Evolutionary conservation across 1,284 basidiomycete species (phyloP).

Genomic region (Tausonia pullulans): DNA sequence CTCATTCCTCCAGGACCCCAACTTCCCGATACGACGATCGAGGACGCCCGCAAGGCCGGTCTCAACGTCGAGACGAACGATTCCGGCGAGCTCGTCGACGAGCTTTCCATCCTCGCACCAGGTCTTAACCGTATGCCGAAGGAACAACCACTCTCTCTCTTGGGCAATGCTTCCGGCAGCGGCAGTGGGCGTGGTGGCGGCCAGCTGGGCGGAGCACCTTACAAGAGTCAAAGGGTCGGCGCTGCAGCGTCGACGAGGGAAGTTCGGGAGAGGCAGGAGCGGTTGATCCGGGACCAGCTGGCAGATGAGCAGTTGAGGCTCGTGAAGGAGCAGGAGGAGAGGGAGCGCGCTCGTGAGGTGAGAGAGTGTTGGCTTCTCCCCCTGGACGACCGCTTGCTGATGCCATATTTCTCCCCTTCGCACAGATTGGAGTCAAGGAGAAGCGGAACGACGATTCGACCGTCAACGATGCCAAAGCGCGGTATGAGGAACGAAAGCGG

Average conservation of each 20-base stretch:
- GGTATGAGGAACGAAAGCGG: constrained; percentile 69
- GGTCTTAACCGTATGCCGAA: constrained; percentile 66
- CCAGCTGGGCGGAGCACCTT: too few relatives aligned
- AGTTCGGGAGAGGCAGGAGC: constrained; percentile 63
- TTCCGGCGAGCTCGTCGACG: constrained; percentile 94
- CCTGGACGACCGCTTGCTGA: too few relatives aligned
- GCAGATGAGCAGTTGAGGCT: constrained; percentile 53
- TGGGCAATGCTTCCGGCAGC: constrained; percentile 57
- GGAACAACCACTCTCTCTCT: constrained; percentile 26
- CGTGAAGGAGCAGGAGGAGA: constrained; percentile 43
- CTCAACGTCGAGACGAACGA: constrained; percentile 93
- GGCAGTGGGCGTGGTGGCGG: constrained; percentile 37
- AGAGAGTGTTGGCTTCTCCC: too few relatives aligned
- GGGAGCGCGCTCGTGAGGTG: constrained; percentile 39
- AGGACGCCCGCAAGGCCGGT: constrained; percentile 45
- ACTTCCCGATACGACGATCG: constrained; percentile 2
- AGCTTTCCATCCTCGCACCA: constrained; percentile 77
- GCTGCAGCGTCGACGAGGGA: constrained; percentile 63
- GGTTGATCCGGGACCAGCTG: constrained; percentile 62
- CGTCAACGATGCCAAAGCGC: constrained; percentile 58
- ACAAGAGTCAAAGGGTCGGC: constrained; percentile 42
- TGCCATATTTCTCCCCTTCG: too few relatives aligned
- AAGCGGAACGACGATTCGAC: constrained; percentile 55
- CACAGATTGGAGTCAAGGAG: constrained; percentile 28
- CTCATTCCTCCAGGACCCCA: constrained; percentile 22